phyloP scores from a whole-genome alignment of 2,329 filamentous ascomycete species.

The Hirsutella minnesotensis region DNA sequence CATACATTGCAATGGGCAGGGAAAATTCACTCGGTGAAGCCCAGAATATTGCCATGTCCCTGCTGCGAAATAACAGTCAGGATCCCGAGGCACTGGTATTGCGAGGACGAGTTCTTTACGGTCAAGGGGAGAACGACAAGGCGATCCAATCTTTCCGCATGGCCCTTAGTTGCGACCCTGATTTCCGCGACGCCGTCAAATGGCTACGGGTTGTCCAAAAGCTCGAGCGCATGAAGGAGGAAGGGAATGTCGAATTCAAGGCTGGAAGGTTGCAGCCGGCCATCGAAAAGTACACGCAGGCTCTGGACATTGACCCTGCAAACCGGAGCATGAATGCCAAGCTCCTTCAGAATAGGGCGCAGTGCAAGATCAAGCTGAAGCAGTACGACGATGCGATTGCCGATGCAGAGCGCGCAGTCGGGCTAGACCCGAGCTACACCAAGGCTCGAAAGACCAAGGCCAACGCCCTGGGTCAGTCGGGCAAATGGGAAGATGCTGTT shows the following conservation, averaged over 20 bases:
- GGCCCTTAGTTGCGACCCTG: conserved; percentile 81
- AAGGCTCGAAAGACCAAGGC: conserved; percentile 93
- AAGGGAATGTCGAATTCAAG: conserved; percentile 88
- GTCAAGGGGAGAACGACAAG: conserved; percentile 89
- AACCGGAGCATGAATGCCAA: conserved; percentile 94
- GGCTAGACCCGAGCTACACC: conserved; percentile 70
- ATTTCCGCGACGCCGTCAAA: conserved; percentile 79
- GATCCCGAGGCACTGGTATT: conserved; percentile 91
- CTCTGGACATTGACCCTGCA: conserved; percentile 70
- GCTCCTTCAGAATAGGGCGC: conserved; percentile 83
- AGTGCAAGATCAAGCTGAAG: conserved; percentile 75
- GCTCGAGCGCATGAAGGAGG: conserved; percentile 84
- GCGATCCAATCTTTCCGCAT: conserved; percentile 86
- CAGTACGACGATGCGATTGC: conserved; percentile 69
- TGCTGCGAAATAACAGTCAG: conserved; percentile 76
- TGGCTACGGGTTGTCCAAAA: conserved; percentile 85
- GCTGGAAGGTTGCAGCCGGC: conserved; percentile 67
- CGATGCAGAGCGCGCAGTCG: conserved; percentile 76
- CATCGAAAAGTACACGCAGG: conserved; percentile 72
- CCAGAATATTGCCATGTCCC: conserved; percentile 79
- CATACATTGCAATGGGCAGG: conserved; percentile 84
- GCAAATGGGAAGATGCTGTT: conserved; percentile 85
- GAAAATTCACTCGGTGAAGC: conserved; percentile 82
- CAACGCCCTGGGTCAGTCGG: conserved; percentile 74
- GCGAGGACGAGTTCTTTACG: conserved; percentile 76